A percentile compares a stretch with the other conserved stretches of the same genome.
Evolutionary conservation across 768 basidiomycete genomes (phyloP).

Genomic region (Butyriboletus loyo): DNA sequence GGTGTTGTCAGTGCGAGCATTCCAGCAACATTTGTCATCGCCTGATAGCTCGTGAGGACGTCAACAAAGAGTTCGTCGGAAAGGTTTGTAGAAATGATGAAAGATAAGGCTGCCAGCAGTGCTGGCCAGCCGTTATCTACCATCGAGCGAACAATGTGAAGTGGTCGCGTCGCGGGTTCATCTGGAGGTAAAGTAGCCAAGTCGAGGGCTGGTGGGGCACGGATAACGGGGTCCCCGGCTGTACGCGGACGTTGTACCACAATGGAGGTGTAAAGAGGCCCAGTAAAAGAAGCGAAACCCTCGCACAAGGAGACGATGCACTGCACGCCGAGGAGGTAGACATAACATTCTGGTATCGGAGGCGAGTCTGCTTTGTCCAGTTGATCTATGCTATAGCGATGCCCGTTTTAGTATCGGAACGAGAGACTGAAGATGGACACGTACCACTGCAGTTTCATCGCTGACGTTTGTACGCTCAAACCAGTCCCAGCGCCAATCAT

Average conservation of each 20-base stretch:
- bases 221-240: constrained; percentile 61
- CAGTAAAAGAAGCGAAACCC: constrained; percentile 72
- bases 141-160: constrained; percentile 69
- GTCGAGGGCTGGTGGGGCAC: constrained; percentile 73
- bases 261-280: constrained; percentile 70
- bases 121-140: constrained; percentile 91
- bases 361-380: constrained; percentile 97
- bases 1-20: constrained; percentile 85
- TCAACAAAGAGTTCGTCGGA: constrained; percentile 92
- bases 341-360: constrained; percentile 87
- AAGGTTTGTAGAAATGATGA: constrained; percentile 85
- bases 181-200: constrained; percentile 52
- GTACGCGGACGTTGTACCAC: constrained; percentile 62
- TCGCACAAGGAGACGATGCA: constrained; percentile 84
- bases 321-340: constrained; percentile 89
- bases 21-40: constrained; percentile 84
- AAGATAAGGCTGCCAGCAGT: constrained; percentile 84
- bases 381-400: constrained; percentile 79
- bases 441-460: constrained; percentile 91
- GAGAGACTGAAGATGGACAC: constrained; percentile 19
- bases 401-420: not conserved
- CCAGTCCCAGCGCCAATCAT: constrained; percentile 76
- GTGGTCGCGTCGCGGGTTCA: constrained; percentile 51
- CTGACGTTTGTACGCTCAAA: constrained; percentile 66
- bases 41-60: constrained; percentile 76